Evolutionary conservation across 139 green algal species (phyloP), one percentile per base, ranked within the genome.

Genomic region (Chlamydomonas sphaeroides): DNA sequence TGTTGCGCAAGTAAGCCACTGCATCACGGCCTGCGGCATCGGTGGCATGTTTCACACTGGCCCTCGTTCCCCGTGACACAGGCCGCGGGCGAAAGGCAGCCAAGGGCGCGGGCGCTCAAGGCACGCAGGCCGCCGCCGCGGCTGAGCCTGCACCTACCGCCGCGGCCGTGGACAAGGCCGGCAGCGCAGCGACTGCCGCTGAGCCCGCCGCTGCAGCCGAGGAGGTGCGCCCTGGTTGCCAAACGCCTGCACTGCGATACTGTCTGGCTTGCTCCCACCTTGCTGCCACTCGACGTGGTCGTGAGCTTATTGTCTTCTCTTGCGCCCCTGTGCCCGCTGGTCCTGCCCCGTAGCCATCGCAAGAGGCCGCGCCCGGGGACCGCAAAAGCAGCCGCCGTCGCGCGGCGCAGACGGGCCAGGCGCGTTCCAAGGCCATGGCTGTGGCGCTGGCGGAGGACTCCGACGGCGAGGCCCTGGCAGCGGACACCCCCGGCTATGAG

Each of bases 1-100:
- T n/a, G n/a, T n/a, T n/a, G n/a, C n/a, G n/a, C n/a, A n/a, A n/a
- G n/a, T n/a, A n/a, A n/a, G n/a, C n/a, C n/a, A n/a, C n/a, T n/a
- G n/a, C n/a, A n/a, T n/a, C n/a, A n/a, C n/a, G n/a, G n/a, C n/a
- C n/a, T n/a, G n/a, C n/a, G n/a, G n/a, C n/a, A n/a, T n/a, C n/a
- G n/a, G 21, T n/a, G 53, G 20, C 6, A 62, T 62, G 23, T 51
- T 15, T 73, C 10, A 10, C 32, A 18, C 21, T 41, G n/a, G n/a
- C n/a, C n/a, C n/a, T n/a, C n/a, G n/a, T n/a, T n/a, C n/a, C n/a
- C n/a, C n/a, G n/a, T n/a, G n/a, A n/a, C n/a, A 28, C 48, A 78
- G 72, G 72, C 26, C 72, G 72, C 7, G 72, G 56, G 1, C 72
- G 72, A 2, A 79, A 79, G 18, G 72, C 72, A n/a, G 72, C 56